Conservation (phyloP, 164 flowering plant species). For the Stephania japonica region DNA sequence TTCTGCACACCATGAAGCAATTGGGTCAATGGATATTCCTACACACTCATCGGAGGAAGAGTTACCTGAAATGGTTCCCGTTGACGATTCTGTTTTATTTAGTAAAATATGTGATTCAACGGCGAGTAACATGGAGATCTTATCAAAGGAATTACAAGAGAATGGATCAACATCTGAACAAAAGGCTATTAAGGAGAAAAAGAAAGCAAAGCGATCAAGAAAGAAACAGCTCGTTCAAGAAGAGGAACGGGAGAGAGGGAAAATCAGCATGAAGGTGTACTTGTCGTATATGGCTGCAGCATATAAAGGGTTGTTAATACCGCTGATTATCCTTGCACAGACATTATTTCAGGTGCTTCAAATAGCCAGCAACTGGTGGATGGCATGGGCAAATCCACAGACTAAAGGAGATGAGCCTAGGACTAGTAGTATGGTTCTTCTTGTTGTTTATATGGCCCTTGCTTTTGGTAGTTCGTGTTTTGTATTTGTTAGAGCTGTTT, state of each 20-base stretch:
- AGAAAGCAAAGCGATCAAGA: conserved; percentile 76
- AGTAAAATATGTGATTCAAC: conserved; percentile 33
- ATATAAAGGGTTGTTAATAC: conserved; percentile 79
- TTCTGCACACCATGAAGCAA: conserved; percentile 92
- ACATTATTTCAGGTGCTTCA: conserved; percentile 83
- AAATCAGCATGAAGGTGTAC: conserved; percentile 89
- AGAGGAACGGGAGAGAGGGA: conserved; percentile 92
- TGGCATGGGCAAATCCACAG: conserved; percentile 99
- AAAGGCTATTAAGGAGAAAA: conserved; percentile 79
- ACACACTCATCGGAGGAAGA: conserved; percentile 58
- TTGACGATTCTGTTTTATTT: conserved; percentile 22
- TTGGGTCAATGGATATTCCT: conserved; percentile 76
- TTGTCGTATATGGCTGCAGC: conserved; percentile 96
- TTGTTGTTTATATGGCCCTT: conserved; percentile 88
- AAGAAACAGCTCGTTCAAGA: conserved; percentile 98
- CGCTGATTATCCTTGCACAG: conserved; percentile 77
- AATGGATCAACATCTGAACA: conserved; percentile 48
- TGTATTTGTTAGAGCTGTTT: conserved; percentile 84
- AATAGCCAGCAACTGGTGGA: conserved; percentile 98
- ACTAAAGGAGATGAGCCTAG: conserved; percentile 70
- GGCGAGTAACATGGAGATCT: conserved; percentile 37
- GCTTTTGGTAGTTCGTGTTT: conserved; percentile 98
- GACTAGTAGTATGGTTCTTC: conserved; percentile 62
- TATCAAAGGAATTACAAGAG: conserved; percentile 60
- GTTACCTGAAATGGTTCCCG: conserved; percentile 42